Evolutionary conservation across 805 yeast genomes (phyloP).

Genomic region (Teunomyces funiuensis): DNA sequence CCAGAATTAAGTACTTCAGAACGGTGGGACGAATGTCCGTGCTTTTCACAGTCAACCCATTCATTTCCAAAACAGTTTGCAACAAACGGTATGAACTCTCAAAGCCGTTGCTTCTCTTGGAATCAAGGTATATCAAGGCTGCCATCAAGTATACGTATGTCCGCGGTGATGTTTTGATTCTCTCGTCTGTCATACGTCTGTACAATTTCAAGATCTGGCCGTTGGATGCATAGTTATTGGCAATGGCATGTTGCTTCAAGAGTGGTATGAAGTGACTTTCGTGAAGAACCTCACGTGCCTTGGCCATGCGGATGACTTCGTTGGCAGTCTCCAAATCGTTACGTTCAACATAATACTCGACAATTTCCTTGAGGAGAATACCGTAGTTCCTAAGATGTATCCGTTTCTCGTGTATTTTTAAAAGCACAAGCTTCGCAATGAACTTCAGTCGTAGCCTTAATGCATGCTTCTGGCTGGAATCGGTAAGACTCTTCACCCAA

Average conservation of each 20-base stretch:
- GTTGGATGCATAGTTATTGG: slow-evolving; percentile 18
- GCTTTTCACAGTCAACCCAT: slow-evolving; percentile 22
- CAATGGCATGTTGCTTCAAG: slow-evolving; percentile 19
- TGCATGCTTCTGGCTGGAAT: slow-evolving; percentile 8
- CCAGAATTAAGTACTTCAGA: slow-evolving; percentile 3
- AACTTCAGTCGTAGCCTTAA: slow-evolving; percentile 12
- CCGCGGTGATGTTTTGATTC: slow-evolving; percentile 23
- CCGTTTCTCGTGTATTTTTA: slow-evolving; percentile 9
- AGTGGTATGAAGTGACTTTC: slow-evolving; percentile 34
- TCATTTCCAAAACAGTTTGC: slow-evolving; percentile 31
- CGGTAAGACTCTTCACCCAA: slow-evolving; percentile 24
- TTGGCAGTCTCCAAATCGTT: slow-evolving; percentile 20
- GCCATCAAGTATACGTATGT: slow-evolving; percentile 32
- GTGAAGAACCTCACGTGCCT: slow-evolving; percentile 14
- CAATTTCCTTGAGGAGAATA: slow-evolving; percentile 25
- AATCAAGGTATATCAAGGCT: slow-evolving; percentile 27
- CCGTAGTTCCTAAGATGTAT: slow-evolving; percentile 12
- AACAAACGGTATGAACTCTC: slow-evolving; percentile 30
- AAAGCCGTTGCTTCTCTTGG: slow-evolving; percentile 21
- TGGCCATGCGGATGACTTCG: slow-evolving; percentile 17
- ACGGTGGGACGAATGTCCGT: not conserved
- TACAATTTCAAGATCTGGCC: slow-evolving; percentile 29
- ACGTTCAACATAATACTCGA: slow-evolving; percentile 21
- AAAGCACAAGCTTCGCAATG: slow-evolving; percentile 12
- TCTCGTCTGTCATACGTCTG: slow-evolving; percentile 31